phyloP scores from a whole-genome alignment of 1,139 yeast genomes.

The Saccharomycopsis crataegensis region DNA sequence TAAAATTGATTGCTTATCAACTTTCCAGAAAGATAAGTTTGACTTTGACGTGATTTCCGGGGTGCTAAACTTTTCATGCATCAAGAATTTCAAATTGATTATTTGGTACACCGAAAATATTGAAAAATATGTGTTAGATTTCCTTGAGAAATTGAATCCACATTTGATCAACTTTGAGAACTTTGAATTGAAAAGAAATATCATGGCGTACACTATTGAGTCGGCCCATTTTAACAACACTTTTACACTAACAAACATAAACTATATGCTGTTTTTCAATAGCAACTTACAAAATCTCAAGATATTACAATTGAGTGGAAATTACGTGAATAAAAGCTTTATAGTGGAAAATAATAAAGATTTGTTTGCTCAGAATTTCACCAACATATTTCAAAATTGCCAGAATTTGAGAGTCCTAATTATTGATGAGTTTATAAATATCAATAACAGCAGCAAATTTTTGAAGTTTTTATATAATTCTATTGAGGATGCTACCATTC shows the following conservation, averaged over 20 bases:
- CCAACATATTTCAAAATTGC: constrained; percentile 8
- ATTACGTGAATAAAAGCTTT: constrained; percentile 12
- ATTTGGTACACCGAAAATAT: constrained; percentile 17
- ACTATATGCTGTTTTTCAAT: constrained; percentile 8
- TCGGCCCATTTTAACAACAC: constrained; percentile 10
- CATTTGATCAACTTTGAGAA: constrained; percentile 6
- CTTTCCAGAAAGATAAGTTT: constrained; percentile 11
- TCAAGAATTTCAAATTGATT: constrained; percentile 13
- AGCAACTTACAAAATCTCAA: constrained; percentile 8
- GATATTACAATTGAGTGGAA: constrained; percentile 14
- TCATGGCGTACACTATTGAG: constrained; percentile 12
- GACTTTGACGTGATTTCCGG: constrained; percentile 6
- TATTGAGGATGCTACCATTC: not conserved
- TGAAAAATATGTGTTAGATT: constrained; percentile 11
- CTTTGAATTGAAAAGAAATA: constrained; percentile 14
- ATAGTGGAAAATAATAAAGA: not conserved
- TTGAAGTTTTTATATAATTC: constrained; percentile 8
- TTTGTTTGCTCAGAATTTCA: constrained; percentile 6
- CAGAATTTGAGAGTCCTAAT: constrained; percentile 8
- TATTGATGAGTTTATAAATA: constrained; percentile 15
- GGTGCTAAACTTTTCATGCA: constrained; percentile 6
- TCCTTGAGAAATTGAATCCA: constrained; percentile 6
- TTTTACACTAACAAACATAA: constrained; percentile 8
- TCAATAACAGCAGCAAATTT: constrained; percentile 8
- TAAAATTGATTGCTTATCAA: constrained; percentile 14